A percentile compares a stretch with the other conserved stretches of the same genome.
These are phyloP conservation scores for Wickerhamomyces silvicola DNA, from an alignment of 805 yeast genomes.

Conservation along the genomic window DNA sequence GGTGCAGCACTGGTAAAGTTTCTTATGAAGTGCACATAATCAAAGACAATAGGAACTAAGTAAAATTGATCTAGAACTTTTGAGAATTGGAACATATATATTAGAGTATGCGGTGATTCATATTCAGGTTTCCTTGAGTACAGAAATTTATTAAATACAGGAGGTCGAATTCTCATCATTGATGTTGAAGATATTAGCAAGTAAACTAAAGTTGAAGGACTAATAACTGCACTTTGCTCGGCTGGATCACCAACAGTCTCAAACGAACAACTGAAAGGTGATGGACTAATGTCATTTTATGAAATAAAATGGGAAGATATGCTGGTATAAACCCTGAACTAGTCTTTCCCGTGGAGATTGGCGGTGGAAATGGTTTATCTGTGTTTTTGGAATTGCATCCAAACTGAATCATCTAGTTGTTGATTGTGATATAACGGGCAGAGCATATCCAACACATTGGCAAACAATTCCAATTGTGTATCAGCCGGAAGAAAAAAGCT, in stretches of 20 bases:
- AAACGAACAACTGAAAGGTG: slow-evolving; percentile 28
- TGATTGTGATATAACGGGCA: slow-evolving; percentile 40
- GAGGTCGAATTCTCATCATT: slow-evolving; percentile 29
- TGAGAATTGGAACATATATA: slow-evolving; percentile 40
- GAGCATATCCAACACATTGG: slow-evolving; percentile 41
- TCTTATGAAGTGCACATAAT: slow-evolving; percentile 25
- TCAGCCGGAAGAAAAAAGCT: slow-evolving; percentile 14
- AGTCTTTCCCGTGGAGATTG: slow-evolving; percentile 35
- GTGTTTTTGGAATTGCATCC: slow-evolving; percentile 18
- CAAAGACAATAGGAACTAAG: slow-evolving; percentile 22
- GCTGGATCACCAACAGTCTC: slow-evolving; percentile 19
- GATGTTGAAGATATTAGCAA: slow-evolving; percentile 17
- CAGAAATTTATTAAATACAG: slow-evolving; percentile 28
- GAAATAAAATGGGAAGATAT: slow-evolving; percentile 25
- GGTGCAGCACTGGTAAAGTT: slow-evolving; percentile 45
- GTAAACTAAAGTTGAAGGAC: slow-evolving; percentile 17
- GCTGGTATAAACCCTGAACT: slow-evolving; percentile 26
- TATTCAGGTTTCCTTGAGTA: slow-evolving; percentile 32
- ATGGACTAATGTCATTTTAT: slow-evolving; percentile 22
- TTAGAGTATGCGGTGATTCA: slow-evolving; percentile 45
- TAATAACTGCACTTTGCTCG: slow-evolving; percentile 27
- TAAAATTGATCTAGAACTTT: slow-evolving; percentile 31
- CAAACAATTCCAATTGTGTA: slow-evolving; percentile 26
- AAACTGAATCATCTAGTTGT: slow-evolving; percentile 27
- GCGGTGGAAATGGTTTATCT: slow-evolving; percentile 37